These are phyloP conservation scores for Plenodomus biglobosus DNA, from an alignment of 2,329 filamentous ascomycete genomes.

Conservation along the genomic window DNA sequence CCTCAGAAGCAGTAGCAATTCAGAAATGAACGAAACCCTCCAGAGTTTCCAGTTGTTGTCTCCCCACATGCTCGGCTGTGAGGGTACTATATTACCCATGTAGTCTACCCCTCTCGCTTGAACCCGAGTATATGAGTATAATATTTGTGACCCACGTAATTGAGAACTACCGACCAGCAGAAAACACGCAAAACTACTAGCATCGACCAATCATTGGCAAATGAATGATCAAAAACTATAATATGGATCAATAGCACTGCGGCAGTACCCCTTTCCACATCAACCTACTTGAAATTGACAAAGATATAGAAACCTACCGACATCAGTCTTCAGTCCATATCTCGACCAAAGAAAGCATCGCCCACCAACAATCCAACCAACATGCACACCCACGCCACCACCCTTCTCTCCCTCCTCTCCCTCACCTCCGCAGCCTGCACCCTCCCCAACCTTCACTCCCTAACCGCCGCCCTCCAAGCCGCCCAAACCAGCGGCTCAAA, in stretches of 20 bases:
- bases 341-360: neutral
- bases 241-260: neutral
- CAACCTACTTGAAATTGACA: neutral
- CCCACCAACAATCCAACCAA: neutral
- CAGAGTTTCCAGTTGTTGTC: neutral
- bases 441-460: constrained; percentile 17
- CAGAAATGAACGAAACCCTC: too few relatives aligned
- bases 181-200: neutral
- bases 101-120: neutral
- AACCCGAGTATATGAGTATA: constrained; percentile 1
- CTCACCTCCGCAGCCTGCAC: constrained; percentile 25
- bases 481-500: constrained; percentile 27
- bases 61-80: neutral
- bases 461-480: constrained; percentile 21
- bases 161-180: constrained; percentile 8
- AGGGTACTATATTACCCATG: neutral
- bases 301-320: neutral
- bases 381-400: constrained; percentile 6
- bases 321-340: neutral
- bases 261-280: neutral
- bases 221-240: neutral
- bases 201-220: neutral
- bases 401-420: constrained; percentile 5
- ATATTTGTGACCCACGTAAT: neutral
- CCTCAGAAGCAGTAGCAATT: too few relatives aligned